Evolutionary conservation across 2,329 filamentous ascomycete species (phyloP), one percentile per base, ranked within the genome.

Genomic region (Neopestalotiopsis rosae): DNA sequence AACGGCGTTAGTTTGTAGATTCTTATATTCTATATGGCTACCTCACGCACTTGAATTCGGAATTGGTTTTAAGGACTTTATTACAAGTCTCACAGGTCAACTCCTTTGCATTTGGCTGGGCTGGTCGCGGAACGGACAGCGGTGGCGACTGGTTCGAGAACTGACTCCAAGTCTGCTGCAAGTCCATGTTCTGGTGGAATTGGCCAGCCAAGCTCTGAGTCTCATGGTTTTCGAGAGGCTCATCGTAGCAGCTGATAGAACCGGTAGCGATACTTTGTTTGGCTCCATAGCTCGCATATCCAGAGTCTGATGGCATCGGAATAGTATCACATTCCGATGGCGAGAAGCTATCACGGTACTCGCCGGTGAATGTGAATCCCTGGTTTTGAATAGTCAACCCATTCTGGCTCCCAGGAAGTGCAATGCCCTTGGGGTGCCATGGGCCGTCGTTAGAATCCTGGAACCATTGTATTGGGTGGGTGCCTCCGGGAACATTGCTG

Each of bases 11-110:
- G 65, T 28, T 57, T 5, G 14, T 14, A 9, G 42, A 10, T 3
- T 61, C 17, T 49, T 38, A 34, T 32, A 20, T 14, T 30, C 14
- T 7, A 5, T 4, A 14, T n/a, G 14, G 24, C n/a, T 62, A 20
- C 34, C 68, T 65, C 3, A 75, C 84, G 69, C 81, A 90, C 88
- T 85, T 89, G 65, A 88, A 74, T 73, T 89, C 87, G 1, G 88
- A 89, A 67, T 80, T 83, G 2, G 86, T 90, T 75, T 82, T 88
- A 66, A 87, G 76, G 3, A 9, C 6, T 34, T 78, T 79, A 0
- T 77, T 42, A 72, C 88, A 90, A 0, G 70, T 71, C 3, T 71
- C 69, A 61, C 86, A 88, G 7, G 71, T 52, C 49, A 79, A 73
- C 40, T 68, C 70, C 32, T 67, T 68, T 4, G 66, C 70, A 9